Percentiles rank a stretch among this genome's conserved stretches.
phyloP scores from a whole-genome alignment of 257 asterid species.

The Jaltomata sinuosa region DNA sequence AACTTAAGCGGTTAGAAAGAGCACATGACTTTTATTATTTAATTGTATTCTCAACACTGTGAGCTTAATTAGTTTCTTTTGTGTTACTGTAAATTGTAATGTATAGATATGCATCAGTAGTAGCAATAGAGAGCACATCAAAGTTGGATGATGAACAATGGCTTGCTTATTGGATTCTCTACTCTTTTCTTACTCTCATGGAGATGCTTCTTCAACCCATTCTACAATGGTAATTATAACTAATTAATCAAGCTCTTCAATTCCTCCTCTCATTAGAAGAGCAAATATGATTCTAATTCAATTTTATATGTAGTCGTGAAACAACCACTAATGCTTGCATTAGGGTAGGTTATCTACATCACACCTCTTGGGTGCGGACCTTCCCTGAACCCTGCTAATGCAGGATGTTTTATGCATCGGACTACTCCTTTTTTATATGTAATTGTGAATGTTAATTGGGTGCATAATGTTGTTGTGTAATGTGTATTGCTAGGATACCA shows the following conservation, averaged over 20 bases:
- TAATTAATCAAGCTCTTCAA: background rate
- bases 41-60: no score
- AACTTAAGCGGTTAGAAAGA: no score
- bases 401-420: no score
- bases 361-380: no score
- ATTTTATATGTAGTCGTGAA: background rate
- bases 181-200: conserved; percentile 32
- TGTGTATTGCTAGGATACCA: conserved; percentile 37
- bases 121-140: conserved; percentile 36
- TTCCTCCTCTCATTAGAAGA: background rate
- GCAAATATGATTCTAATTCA: background rate
- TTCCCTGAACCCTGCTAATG: no score
- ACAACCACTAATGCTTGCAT: no score
- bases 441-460: background rate
- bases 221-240: conserved; percentile 29
- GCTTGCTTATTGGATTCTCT: conserved; percentile 52
- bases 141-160: conserved; percentile 45
- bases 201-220: conserved; percentile 33
- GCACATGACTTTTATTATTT: no score
- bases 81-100: background rate
- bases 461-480: background rate
- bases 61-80: background rate
- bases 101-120: conserved; percentile 33
- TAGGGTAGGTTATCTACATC: no score
- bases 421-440: no score